Conservation (phyloP, 495 filamentous ascomycete species). For the Podospora pseudocomata region DNA sequence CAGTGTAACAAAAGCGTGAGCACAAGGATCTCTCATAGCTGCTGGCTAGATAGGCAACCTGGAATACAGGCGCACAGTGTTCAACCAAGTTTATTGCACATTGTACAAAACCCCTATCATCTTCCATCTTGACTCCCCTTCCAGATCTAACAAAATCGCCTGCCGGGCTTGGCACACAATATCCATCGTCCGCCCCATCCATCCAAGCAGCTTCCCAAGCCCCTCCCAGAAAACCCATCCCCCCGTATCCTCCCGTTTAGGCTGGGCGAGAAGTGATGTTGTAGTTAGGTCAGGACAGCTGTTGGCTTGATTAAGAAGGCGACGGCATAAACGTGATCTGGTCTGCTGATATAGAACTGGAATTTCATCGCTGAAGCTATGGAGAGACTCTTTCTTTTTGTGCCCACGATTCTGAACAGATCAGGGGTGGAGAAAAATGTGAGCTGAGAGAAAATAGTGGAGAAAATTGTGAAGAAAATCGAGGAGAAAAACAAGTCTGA, state of each 20-base stretch:
- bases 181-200: background rate
- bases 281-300: background rate
- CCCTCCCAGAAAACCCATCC: background rate
- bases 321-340: too few relatives aligned
- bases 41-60: too few relatives aligned
- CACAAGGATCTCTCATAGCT: too few relatives aligned
- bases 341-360: background rate
- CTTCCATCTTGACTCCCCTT: background rate
- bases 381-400: background rate
- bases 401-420: background rate
- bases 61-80: background rate
- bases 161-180: background rate
- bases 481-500: background rate
- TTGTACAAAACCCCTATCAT: background rate
- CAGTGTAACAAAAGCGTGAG: too few relatives aligned
- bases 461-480: too few relatives aligned
- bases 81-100: conserved; percentile 5
- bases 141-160: background rate
- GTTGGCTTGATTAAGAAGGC: background rate
- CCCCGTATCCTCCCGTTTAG: background rate
- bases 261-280: background rate
- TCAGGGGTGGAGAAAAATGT: background rate
- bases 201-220: background rate
- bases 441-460: conserved; percentile 1
- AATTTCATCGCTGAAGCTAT: background rate